phyloP scores from a whole-genome alignment of 139 green algal genomes.

The Micromonas pusilla region DNA sequence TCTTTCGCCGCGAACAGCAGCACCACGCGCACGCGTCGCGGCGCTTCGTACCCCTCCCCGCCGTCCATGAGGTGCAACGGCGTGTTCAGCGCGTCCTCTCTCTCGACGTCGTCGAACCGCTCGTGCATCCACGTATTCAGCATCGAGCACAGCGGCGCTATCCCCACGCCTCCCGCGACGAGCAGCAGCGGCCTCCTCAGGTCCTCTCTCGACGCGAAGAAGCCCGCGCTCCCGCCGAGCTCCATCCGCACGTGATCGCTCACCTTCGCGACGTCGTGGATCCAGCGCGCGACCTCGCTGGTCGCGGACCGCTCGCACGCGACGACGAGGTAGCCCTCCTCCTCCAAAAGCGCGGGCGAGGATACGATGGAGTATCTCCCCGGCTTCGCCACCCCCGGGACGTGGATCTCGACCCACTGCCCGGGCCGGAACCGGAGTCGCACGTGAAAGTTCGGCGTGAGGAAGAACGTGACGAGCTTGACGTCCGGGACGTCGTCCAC shows the following conservation, averaged over 20 bases:
- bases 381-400: slow-evolving; percentile 7
- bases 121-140: not conserved
- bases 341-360: not conserved
- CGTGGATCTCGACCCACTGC: slow-evolving; percentile 24
- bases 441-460: not conserved
- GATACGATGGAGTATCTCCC: slow-evolving; percentile 23
- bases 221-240: slow-evolving; percentile 6
- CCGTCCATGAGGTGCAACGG: no score
- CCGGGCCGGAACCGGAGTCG: slow-evolving; percentile 6
- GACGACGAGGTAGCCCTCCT: not conserved
- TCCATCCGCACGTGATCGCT: not conserved
- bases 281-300: not conserved
- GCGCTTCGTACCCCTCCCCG: no score
- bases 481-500: not conserved
- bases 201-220: not conserved
- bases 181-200: not conserved
- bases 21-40: no score
- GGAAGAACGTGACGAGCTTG: not conserved
- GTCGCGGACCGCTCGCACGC: not conserved
- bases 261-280: not conserved
- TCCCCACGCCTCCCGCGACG: slow-evolving; percentile 17
- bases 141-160: slow-evolving; percentile 17
- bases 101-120: no score
- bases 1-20: no score
- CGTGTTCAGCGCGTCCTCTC: no score